These are phyloP conservation scores for Saturnispora galanensis DNA, from an alignment of 805 yeast genomes.

Conservation along the genomic window DNA sequence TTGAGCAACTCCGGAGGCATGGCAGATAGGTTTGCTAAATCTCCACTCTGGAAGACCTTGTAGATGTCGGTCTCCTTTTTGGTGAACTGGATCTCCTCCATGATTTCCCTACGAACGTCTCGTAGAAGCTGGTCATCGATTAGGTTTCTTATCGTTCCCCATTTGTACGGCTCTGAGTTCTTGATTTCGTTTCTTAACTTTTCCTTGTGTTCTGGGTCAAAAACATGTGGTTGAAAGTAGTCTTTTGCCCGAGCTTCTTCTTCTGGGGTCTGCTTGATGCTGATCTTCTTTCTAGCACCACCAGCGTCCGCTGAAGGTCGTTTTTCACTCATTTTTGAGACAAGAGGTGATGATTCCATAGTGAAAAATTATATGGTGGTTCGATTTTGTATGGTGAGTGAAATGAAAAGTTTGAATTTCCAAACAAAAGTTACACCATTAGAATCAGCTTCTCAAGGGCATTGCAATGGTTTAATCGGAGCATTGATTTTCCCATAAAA, in stretches of 20 bases:
- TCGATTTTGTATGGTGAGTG: too few species aligned
- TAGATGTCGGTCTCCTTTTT: conserved; percentile 95
- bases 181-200: conserved; percentile 35
- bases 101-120: conserved; percentile 76
- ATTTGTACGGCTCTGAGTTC: conserved; percentile 67
- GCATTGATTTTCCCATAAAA: too few species aligned
- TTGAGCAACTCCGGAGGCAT: conserved; percentile 65
- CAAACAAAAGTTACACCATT: too few species aligned
- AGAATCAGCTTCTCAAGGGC: too few species aligned
- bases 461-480: too few species aligned
- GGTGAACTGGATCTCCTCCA: conserved; percentile 78
- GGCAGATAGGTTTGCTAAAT: conserved; percentile 85
- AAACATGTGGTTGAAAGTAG: conserved; percentile 24
- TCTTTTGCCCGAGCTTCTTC: conserved; percentile 25
- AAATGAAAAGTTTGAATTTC: not conserved
- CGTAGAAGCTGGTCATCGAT: conserved; percentile 70
- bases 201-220: conserved; percentile 30
- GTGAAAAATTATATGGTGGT: too few species aligned
- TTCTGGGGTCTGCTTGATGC: conserved; percentile 26
- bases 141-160: conserved; percentile 75
- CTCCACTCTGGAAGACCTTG: conserved; percentile 84
- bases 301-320: not conserved
- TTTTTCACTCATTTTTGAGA: conserved; percentile 1
- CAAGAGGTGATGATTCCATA: too few species aligned
- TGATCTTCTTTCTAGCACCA: conserved; percentile 13